A percentile compares a stretch with the other conserved stretches of the same genome.
Evolutionary conservation across 495 filamentous ascomycete genomes (phyloP).

Genomic region (Annulohypoxylon maeteangense): DNA sequence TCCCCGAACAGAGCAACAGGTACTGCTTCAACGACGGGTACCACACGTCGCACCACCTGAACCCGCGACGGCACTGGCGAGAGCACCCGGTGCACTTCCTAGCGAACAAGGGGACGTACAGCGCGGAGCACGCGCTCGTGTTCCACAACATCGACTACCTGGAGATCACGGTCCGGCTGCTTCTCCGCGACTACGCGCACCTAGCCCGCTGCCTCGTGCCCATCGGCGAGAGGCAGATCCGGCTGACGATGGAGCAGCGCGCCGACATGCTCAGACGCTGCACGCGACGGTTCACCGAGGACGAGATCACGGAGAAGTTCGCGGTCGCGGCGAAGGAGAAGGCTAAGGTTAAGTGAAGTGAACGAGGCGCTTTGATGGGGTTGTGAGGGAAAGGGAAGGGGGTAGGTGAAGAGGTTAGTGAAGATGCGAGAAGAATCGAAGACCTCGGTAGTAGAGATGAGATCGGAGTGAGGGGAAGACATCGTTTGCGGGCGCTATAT

Average conservation of each 20-base stretch:
- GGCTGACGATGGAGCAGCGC: conserved; percentile 67
- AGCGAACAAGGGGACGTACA: conserved; percentile 69
- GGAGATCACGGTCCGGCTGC: conserved; percentile 69
- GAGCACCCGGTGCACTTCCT: conserved; percentile 75
- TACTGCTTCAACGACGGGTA: conserved; percentile 83
- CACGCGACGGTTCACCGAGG: conserved; percentile 68
- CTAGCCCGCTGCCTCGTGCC: conserved; percentile 74
- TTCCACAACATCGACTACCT: conserved; percentile 79
- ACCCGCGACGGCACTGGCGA: conserved; percentile 78
- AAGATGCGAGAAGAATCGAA: not conserved
- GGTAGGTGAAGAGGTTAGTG: not conserved
- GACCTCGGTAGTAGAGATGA: not conserved
- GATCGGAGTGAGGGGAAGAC: not conserved
- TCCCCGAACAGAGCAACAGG: conserved; percentile 66
- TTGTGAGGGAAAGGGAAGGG: not conserved
- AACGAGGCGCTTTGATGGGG: not conserved
- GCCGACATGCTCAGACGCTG: conserved; percentile 70
- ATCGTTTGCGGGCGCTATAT: not conserved
- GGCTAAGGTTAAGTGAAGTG: conserved; percentile 10
- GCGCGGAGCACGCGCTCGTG: conserved; percentile 68
- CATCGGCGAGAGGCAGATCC: conserved; percentile 70
- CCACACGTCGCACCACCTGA: conserved; percentile 80
- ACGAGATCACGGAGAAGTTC: conserved; percentile 64
- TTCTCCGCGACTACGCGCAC: conserved; percentile 70
- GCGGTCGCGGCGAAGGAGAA: conserved; percentile 1